Percentiles rank a stretch among this genome's conserved stretches.
Conservation (phyloP, 192 early-diverging fungal genomes). For the Podila epigama region DNA sequence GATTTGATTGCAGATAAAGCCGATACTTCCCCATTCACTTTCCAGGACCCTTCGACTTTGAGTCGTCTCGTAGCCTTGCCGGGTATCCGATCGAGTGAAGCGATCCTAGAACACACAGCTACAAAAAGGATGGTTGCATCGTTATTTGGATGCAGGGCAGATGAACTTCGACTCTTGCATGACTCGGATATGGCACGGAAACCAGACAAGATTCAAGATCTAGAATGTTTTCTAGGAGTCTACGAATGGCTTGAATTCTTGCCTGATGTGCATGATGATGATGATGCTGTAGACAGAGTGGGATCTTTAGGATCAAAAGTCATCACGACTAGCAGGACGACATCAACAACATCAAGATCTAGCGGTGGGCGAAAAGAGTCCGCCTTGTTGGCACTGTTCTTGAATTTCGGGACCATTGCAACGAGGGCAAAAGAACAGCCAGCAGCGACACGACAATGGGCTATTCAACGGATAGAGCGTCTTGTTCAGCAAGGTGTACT, state of each 20-base stretch:
- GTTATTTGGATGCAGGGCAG: constrained; percentile 18
- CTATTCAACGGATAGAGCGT: constrained; percentile 20
- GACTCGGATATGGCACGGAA: constrained; percentile 34
- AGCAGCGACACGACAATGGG: constrained; percentile 21
- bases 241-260: constrained; percentile 50
- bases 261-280: constrained; percentile 31
- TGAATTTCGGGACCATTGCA: constrained; percentile 39
- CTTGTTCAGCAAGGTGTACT: constrained; percentile 22
- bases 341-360: background rate
- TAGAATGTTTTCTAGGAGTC: constrained; percentile 34
- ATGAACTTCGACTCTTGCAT: constrained; percentile 35
- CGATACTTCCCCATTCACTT: constrained; percentile 13
- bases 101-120: constrained; percentile 6
- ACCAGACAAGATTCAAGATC: constrained; percentile 41
- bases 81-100: constrained; percentile 25
- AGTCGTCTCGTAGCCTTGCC: constrained; percentile 17
- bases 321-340: background rate
- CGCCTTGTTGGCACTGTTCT: constrained; percentile 20
- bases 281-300: background rate
- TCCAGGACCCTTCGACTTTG: constrained; percentile 26
- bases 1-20: constrained; percentile 11
- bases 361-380: constrained; percentile 17
- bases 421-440: constrained; percentile 14
- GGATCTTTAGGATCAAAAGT: background rate
- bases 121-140: constrained; percentile 5